phyloP scores from a whole-genome alignment of 192 early-diverging fungal genomes.

The Polychytrium aggregatum region DNA sequence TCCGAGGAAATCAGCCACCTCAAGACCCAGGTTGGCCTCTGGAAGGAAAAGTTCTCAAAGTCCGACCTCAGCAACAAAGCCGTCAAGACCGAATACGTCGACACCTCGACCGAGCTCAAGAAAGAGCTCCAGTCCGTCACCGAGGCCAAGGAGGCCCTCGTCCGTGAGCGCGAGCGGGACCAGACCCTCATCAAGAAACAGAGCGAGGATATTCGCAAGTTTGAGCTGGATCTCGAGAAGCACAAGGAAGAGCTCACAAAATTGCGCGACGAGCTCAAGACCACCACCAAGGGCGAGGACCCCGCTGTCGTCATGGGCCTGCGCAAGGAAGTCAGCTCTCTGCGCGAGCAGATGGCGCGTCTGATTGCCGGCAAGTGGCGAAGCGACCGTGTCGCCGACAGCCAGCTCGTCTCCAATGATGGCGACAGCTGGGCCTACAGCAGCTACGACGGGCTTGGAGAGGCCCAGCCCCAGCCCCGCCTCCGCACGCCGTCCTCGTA shows the following conservation, averaged over 20 bases:
- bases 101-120: slow-evolving; percentile 48
- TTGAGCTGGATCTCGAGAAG: slow-evolving; percentile 39
- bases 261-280: slow-evolving; percentile 37
- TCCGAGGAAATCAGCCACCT: slow-evolving; percentile 43
- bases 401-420: too few species aligned
- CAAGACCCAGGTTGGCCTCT: slow-evolving; percentile 51
- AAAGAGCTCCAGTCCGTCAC: slow-evolving; percentile 42
- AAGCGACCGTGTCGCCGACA: slow-evolving; percentile 35
- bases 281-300: slow-evolving; percentile 42
- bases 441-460: too few species aligned
- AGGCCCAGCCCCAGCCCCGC: too few species aligned
- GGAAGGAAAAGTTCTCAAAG: slow-evolving; percentile 64
- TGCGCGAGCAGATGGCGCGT: slow-evolving; percentile 61
- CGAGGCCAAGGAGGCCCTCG: slow-evolving; percentile 43
- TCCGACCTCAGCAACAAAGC: slow-evolving; percentile 45
- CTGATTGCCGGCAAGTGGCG: slow-evolving; percentile 53
- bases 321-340: slow-evolving; percentile 56
- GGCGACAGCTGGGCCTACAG: too few species aligned
- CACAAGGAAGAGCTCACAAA: slow-evolving; percentile 56
- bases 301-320: slow-evolving; percentile 51
- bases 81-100: slow-evolving; percentile 26
- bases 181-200: slow-evolving; percentile 45
- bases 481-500: too few species aligned
- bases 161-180: slow-evolving; percentile 48
- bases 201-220: slow-evolving; percentile 48